A percentile compares a stretch with the other conserved stretches of the same genome.
Conservation (phyloP, 1,139 yeast species). For the Lizanozyma gosingica region DNA sequence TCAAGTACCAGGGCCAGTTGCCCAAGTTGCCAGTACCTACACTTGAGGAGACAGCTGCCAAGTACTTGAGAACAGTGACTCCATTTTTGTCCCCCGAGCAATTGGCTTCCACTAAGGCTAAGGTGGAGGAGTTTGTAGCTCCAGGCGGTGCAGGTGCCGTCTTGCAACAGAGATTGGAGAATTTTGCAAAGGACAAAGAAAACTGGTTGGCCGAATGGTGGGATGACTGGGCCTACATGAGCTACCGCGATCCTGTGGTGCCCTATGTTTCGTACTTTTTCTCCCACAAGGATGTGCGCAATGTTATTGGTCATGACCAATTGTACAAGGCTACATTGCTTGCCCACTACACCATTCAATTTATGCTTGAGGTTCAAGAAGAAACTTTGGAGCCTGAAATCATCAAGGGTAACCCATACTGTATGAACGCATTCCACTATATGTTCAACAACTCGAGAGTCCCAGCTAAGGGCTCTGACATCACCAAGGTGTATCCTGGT, state of each 20-base stretch:
- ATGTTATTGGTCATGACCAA: conserved; percentile 57
- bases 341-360: conserved; percentile 47
- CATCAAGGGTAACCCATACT: conserved; percentile 72
- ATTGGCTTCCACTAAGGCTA: conserved; percentile 44
- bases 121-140: conserved; percentile 57
- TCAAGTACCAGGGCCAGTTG: conserved; percentile 60
- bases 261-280: conserved; percentile 92
- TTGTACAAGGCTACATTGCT: conserved; percentile 63
- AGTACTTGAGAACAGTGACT: conserved; percentile 63
- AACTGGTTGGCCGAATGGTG: conserved; percentile 93
- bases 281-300: conserved; percentile 62
- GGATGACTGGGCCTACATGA: conserved; percentile 91
- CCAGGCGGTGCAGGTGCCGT: conserved; percentile 57
- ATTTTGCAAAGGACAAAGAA: conserved; percentile 50
- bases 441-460: conserved; percentile 89
- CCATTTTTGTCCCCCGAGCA: conserved; percentile 55
- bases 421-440: conserved; percentile 88
- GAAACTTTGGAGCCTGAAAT: conserved; percentile 71
- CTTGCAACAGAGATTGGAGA: conserved; percentile 61
- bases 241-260: conserved; percentile 86
- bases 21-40: conserved; percentile 88
- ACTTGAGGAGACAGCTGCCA: conserved; percentile 58
- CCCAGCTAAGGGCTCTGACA: conserved; percentile 55
- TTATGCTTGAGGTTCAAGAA: conserved; percentile 44
- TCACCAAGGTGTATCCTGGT: conserved; percentile 41